Conservation (phyloP, 176 grass and related monocot species). For the Saccharum spontaneum region DNA sequence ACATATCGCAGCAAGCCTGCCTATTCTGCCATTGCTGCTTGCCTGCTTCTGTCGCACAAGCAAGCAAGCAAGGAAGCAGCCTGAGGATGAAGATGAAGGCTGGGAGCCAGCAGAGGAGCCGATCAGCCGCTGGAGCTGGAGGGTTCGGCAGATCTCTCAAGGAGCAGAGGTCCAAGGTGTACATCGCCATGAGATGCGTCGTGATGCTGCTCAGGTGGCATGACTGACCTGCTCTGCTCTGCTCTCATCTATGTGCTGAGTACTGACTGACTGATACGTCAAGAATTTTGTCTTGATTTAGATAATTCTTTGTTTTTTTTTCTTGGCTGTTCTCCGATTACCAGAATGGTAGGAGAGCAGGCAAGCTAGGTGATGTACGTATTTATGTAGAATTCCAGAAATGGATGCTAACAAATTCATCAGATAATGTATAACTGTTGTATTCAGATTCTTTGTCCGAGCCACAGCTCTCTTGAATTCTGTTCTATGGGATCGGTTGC, state of each 20-base stretch:
- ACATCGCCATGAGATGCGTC: slow-evolving; percentile 24
- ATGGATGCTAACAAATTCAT: background rate
- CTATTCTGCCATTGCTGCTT: background rate
- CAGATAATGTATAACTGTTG: background rate
- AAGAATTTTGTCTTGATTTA: background rate
- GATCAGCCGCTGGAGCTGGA: background rate
- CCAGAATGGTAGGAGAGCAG: background rate
- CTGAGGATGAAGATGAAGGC: background rate
- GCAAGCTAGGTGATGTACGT: background rate
- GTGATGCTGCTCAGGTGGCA: slow-evolving; percentile 18
- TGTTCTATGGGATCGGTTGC: background rate
- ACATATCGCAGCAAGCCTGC: background rate
- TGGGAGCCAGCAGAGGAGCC: background rate
- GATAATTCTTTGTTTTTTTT: background rate
- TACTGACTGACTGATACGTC: background rate
- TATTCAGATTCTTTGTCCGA: background rate
- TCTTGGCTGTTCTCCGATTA: background rate
- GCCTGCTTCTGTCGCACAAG: background rate
- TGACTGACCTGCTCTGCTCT: background rate
- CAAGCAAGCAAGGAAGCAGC: background rate
- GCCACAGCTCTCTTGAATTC: background rate
- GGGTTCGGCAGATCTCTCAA: slow-evolving; percentile 14
- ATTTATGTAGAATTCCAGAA: background rate
- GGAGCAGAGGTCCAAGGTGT: background rate
- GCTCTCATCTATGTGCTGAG: background rate